Conservation (phyloP, 257 asterid species). For the Linderniella brevidens region DNA sequence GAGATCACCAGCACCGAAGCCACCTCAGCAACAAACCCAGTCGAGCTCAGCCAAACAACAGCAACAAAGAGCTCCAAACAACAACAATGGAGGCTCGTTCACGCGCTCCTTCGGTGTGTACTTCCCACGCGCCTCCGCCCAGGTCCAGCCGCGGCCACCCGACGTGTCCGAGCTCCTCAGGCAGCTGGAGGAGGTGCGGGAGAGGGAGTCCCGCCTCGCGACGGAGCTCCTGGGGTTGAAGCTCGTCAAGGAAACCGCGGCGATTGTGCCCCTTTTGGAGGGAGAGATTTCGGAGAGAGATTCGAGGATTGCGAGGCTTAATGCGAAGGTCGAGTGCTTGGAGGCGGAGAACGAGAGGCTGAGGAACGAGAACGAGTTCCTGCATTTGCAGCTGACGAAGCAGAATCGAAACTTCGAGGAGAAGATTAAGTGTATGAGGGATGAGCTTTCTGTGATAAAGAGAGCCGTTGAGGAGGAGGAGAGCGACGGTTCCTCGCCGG, state of each 20-base stretch:
- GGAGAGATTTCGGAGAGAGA: constrained; percentile 35
- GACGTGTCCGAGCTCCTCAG: constrained; percentile 64
- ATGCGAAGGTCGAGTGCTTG: constrained; percentile 49
- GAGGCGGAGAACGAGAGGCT: constrained; percentile 57
- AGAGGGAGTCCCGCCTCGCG: constrained; percentile 52
- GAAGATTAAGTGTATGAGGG: constrained; percentile 30
- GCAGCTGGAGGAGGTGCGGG: constrained; percentile 46
- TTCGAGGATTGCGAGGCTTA: constrained; percentile 28
- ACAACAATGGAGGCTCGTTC: constrained; percentile 17
- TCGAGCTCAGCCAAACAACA: constrained; percentile 28
- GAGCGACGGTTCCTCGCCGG: constrained; percentile 1
- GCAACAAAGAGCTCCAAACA: constrained; percentile 14
- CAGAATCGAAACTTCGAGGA: constrained; percentile 46
- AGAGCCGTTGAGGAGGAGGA: constrained; percentile 32
- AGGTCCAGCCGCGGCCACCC: constrained; percentile 92
- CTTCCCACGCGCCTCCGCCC: constrained; percentile 77
- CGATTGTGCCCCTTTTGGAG: constrained; percentile 66
- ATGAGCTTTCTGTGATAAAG: constrained; percentile 33
- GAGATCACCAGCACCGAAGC: constrained; percentile 42
- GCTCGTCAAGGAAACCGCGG: constrained; percentile 37
- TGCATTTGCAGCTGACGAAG: constrained; percentile 40
- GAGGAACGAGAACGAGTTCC: constrained; percentile 47
- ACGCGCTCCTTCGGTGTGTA: constrained; percentile 63
- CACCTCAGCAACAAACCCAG: constrained; percentile 2
- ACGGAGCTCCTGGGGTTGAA: constrained; percentile 66